These are phyloP conservation scores for Coniochaeta sp. DNA, from an alignment of 2,329 filamentous ascomycete genomes.

Conservation along the genomic window DNA sequence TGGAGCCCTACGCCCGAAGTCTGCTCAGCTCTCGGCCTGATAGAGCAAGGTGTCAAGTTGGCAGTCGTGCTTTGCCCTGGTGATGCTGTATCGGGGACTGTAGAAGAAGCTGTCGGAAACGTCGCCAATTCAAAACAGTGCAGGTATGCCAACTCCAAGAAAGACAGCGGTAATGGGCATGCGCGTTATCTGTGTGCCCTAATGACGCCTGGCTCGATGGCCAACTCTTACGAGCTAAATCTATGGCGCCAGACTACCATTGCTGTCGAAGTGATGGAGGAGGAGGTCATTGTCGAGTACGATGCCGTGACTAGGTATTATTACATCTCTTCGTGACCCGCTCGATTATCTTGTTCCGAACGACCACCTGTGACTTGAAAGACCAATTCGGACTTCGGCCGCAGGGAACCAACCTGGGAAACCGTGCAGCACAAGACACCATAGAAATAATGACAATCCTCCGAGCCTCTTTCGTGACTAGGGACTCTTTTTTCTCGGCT, in stretches of 20 bases:
- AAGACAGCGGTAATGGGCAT: slow-evolving; percentile 1
- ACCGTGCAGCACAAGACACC: too few relatives aligned
- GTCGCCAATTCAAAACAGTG: slow-evolving; percentile 14
- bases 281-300: slow-evolving; percentile 34
- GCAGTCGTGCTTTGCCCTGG: slow-evolving; percentile 23
- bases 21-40: slow-evolving; percentile 5
- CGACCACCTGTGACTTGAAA: too few relatives aligned
- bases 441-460: too few relatives aligned
- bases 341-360: neutral
- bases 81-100: neutral
- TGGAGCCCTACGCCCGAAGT: slow-evolving; percentile 16
- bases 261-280: slow-evolving; percentile 25
- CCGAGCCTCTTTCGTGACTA: too few relatives aligned
- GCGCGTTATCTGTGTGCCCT: slow-evolving; percentile 27
- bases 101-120: slow-evolving; percentile 5
- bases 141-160: slow-evolving; percentile 5
- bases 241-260: slow-evolving; percentile 30
- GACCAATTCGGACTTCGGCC: neutral
- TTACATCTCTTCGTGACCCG: slow-evolving; percentile 13
- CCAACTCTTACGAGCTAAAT: slow-evolving; percentile 29
- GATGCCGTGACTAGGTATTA: slow-evolving; percentile 34
- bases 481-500: too few relatives aligned
- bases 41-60: slow-evolving; percentile 14
- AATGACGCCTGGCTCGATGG: slow-evolving; percentile 23
- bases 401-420: too few relatives aligned